Percentiles rank a stretch among this genome's conserved stretches.
phyloP scores from a whole-genome alignment of 768 basidiomycete species.

The Phlebiopsis gigantea region DNA sequence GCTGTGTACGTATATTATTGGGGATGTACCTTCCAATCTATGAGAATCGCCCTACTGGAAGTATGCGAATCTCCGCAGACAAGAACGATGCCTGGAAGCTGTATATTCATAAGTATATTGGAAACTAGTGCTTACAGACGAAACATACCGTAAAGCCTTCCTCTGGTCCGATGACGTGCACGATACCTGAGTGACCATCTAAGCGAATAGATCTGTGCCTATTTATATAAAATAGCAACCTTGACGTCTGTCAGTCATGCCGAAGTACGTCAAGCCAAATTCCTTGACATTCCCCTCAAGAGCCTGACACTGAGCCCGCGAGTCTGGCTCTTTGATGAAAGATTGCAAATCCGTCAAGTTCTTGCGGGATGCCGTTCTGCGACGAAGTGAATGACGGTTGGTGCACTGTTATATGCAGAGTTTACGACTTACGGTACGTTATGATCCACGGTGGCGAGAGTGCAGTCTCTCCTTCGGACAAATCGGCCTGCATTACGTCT shows the following conservation, averaged over 20 bases:
- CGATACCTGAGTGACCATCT: conserved; percentile 36
- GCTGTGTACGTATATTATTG: conserved; percentile 26
- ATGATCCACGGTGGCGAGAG: conserved; percentile 58
- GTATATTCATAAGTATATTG: not conserved
- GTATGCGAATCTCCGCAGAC: conserved; percentile 68
- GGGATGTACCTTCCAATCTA: not conserved
- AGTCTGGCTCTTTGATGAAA: conserved; percentile 55
- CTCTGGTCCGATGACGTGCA: conserved; percentile 62
- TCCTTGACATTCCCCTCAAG: conserved; percentile 63
- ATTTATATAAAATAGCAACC: conserved; percentile 32
- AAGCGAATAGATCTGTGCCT: not conserved
- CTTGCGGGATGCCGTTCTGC: conserved; percentile 44
- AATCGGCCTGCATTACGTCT: conserved; percentile 45
- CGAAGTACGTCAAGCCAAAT: conserved; percentile 63
- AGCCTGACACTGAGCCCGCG: conserved; percentile 49
- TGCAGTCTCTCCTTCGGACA: conserved; percentile 59
- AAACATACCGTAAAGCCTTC: conserved; percentile 52
- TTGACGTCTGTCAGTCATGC: conserved; percentile 58
- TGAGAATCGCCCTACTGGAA: conserved; percentile 37
- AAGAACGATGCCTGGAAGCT: conserved; percentile 42
- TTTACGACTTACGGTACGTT: conserved; percentile 42
- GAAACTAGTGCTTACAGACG: not conserved
- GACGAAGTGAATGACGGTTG: not conserved
- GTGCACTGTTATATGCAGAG: not conserved
- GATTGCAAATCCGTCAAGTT: conserved; percentile 41